Evolutionary conservation across 2,329 filamentous ascomycete species (phyloP).

Genomic region (Dendryphion nanum): DNA sequence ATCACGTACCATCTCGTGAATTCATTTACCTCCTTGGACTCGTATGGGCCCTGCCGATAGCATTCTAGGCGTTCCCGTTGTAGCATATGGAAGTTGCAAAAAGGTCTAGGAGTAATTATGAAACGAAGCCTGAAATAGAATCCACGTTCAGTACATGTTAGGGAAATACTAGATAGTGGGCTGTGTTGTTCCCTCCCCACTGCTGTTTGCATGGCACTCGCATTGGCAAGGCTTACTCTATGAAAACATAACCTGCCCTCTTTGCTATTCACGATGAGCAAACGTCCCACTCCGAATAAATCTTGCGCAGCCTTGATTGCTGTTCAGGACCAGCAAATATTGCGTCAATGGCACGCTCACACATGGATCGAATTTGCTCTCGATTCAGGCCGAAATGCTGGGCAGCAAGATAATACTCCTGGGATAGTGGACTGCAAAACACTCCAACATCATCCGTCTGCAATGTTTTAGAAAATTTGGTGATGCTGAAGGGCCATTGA

Average conservation of each 20-base stretch:
- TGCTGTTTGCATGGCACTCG: not conserved
- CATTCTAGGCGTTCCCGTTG: too few relatives aligned
- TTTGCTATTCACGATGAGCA: not conserved
- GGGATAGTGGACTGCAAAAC: constrained; percentile 72
- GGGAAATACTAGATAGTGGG: not conserved
- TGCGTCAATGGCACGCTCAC: constrained; percentile 59
- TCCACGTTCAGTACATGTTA: not conserved
- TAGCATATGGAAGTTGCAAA: not conserved
- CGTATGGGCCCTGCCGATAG: too few relatives aligned
- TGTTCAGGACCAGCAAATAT: constrained; percentile 68
- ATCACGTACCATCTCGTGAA: too few relatives aligned
- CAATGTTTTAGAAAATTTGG: not conserved
- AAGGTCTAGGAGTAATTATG: not conserved
- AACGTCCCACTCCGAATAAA: constrained; percentile 19
- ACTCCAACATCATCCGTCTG: constrained; percentile 84
- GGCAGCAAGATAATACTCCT: constrained; percentile 73
- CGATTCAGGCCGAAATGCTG: constrained; percentile 63
- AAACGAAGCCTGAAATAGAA: not conserved
- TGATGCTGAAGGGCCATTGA: not conserved
- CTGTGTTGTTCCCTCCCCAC: not conserved
- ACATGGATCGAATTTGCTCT: constrained; percentile 53
- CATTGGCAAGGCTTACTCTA: not conserved
- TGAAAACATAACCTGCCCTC: not conserved
- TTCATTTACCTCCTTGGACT: too few relatives aligned
- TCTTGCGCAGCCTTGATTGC: constrained; percentile 51